A percentile compares a stretch with the other conserved stretches of the same genome.
Conservation (phyloP, 192 early-diverging fungal genomes). For the Coemansia sp. region DNA sequence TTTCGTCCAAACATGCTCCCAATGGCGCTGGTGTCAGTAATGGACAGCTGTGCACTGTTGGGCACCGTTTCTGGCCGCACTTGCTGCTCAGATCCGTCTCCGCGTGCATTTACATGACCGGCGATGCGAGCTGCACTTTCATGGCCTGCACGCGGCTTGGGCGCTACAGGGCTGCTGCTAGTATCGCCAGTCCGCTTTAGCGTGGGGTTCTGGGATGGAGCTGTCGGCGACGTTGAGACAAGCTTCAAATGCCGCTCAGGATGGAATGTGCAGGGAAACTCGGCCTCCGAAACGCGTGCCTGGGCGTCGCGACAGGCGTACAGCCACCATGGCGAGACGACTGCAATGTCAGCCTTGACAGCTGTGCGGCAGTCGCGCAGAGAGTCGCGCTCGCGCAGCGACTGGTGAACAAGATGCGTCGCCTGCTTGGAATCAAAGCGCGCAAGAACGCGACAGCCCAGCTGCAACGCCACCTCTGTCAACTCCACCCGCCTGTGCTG, state of each 20-base stretch:
- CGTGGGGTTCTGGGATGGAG: not conserved
- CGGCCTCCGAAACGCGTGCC: conserved; percentile 17
- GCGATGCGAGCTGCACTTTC: not conserved
- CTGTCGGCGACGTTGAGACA: conserved; percentile 3
- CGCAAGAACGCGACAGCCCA: conserved; percentile 35
- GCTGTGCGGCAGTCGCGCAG: conserved; percentile 37
- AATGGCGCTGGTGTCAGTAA: conserved; percentile 11
- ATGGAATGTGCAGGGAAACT: conserved; percentile 44
- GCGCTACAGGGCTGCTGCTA: not conserved
- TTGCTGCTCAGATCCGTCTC: not conserved
- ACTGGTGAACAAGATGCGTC: conserved; percentile 52
- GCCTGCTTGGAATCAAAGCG: conserved; percentile 27
- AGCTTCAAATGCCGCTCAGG: conserved; percentile 36
- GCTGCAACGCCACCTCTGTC: conserved; percentile 18
- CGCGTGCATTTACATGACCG: not conserved
- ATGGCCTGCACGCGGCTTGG: not conserved
- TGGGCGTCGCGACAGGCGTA: conserved; percentile 35
- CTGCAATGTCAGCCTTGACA: conserved; percentile 7
- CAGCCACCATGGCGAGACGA: conserved; percentile 56
- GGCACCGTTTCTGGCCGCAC: not conserved
- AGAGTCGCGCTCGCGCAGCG: conserved; percentile 36
- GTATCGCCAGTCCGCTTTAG: not conserved
- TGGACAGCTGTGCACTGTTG: not conserved
- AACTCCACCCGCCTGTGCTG: conserved; percentile 39
- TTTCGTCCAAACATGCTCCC: conserved; percentile 28